These are phyloP conservation scores for Asterella californica DNA, from an alignment of 225 moss, liverwort and hornwort genomes.

Conservation along the genomic window DNA sequence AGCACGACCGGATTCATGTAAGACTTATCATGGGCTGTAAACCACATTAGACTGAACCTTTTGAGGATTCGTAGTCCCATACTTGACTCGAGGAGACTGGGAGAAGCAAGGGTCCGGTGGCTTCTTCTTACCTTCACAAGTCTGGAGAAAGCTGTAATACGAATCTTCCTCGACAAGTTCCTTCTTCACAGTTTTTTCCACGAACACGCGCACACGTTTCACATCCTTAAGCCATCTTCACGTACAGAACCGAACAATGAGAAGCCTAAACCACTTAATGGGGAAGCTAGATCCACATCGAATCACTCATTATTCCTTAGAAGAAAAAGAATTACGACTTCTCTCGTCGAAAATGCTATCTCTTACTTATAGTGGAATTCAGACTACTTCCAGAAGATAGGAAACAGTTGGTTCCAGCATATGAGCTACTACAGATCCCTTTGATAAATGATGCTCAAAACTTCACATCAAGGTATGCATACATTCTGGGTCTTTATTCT, in stretches of 20 bases:
- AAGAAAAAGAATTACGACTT: too few relatives aligned
- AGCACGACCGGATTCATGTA: not conserved
- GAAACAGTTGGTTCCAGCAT: too few relatives aligned
- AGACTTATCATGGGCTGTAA: not conserved
- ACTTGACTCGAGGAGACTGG: too few relatives aligned
- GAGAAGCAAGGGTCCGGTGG: not conserved
- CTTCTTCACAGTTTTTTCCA: slow-evolving; percentile 64
- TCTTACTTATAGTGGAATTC: too few relatives aligned
- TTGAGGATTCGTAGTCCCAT: not conserved
- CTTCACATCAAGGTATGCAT: too few relatives aligned
- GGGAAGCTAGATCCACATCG: too few relatives aligned
- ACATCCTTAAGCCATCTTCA: slow-evolving; percentile 83
- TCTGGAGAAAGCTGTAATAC: slow-evolving; percentile 58
- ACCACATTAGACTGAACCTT: not conserved
- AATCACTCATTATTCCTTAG: too few relatives aligned
- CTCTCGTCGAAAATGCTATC: too few relatives aligned
- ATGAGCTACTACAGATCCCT: too few relatives aligned
- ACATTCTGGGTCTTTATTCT: too few relatives aligned
- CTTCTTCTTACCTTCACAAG: slow-evolving; percentile 49
- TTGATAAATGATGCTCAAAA: too few relatives aligned
- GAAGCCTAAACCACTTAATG: not conserved
- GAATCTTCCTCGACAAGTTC: slow-evolving; percentile 59
- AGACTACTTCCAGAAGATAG: too few relatives aligned
- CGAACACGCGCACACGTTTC: slow-evolving; percentile 51
- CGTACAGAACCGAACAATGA: not conserved